Evolutionary conservation across 1,284 basidiomycete species (phyloP).

Genomic region (Boletellus dicymbophilus): DNA sequence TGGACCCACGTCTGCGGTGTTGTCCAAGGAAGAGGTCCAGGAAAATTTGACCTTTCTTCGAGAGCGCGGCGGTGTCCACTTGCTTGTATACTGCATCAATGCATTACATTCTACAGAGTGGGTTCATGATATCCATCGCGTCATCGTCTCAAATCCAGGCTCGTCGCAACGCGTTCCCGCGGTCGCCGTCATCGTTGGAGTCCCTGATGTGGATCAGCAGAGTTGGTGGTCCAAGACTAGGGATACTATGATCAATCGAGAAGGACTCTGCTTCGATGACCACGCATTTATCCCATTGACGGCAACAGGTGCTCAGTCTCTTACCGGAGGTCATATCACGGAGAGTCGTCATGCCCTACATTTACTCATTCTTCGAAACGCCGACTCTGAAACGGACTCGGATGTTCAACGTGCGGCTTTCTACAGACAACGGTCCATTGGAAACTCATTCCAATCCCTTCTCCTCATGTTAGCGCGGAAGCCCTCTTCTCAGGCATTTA

Average conservation of each 20-base stretch:
- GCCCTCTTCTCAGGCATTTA: neutral
- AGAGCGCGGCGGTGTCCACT: constrained; percentile 18
- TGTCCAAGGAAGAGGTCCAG: constrained; percentile 6
- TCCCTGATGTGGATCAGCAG: constrained; percentile 11
- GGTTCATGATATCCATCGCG: constrained; percentile 14
- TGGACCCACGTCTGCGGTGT: constrained; percentile 1
- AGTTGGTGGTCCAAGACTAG: constrained; percentile 22
- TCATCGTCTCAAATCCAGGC: constrained; percentile 5
- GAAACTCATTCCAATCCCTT: constrained; percentile 20
- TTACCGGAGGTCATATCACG: constrained; percentile 3
- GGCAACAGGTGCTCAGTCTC: neutral
- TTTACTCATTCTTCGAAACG: constrained; percentile 16
- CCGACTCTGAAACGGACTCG: constrained; percentile 4
- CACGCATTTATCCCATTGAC: constrained; percentile 19
- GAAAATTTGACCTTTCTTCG: constrained; percentile 11
- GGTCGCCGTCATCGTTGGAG: constrained; percentile 23
- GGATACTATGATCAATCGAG: constrained; percentile 1
- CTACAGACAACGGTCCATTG: constrained; percentile 10
- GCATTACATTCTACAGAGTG: constrained; percentile 13
- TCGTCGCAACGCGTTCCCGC: constrained; percentile 6
- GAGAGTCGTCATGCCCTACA: constrained; percentile 13
- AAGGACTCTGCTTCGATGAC: constrained; percentile 17
- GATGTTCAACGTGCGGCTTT: constrained; percentile 2
- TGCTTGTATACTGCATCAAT: constrained; percentile 26
- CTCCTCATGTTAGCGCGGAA: constrained; percentile 5